phyloP scores from a whole-genome alignment of 1,139 yeast species.

The Sugiyamaella pinicola region DNA sequence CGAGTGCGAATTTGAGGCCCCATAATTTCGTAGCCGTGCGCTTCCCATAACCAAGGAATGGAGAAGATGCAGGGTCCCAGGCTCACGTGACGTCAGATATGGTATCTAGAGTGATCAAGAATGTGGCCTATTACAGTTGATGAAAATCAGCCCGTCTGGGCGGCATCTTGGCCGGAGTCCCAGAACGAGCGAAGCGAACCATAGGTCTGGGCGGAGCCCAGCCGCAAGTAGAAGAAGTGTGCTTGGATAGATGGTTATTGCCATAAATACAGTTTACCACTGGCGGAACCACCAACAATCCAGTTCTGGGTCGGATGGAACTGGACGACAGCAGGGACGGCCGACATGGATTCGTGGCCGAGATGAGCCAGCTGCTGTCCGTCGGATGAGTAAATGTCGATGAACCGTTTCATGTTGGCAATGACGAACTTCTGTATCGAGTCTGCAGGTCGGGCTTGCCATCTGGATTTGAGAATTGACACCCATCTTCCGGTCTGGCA shows the following conservation, averaged over 20 bases:
- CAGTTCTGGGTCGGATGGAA: constrained; percentile 87
- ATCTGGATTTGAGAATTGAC: constrained; percentile 79
- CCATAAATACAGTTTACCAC: constrained; percentile 78
- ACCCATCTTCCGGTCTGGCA: constrained; percentile 98
- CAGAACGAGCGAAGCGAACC: neutral
- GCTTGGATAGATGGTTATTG: constrained; percentile 15
- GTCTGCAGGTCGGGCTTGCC: constrained; percentile 74
- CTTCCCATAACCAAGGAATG: no score
- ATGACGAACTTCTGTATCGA: constrained; percentile 81
- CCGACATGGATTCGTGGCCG: constrained; percentile 62
- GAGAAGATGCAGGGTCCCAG: no score
- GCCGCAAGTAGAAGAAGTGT: neutral
- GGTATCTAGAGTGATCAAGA: no score
- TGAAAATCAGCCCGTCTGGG: no score
- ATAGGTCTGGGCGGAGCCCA: constrained; percentile 4
- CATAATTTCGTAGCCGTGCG: no score
- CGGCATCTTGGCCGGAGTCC: no score
- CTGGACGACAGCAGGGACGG: constrained; percentile 86
- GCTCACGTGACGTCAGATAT: no score
- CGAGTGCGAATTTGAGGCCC: no score
- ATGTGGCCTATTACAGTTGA: no score
- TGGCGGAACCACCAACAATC: constrained; percentile 92
- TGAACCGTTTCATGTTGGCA: constrained; percentile 87
- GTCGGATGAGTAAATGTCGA: constrained; percentile 74
- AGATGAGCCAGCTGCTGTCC: constrained; percentile 81